Base-by-base conservation (phyloP, 805 yeast genomes). In the Brettanomyces sp. region DNA sequence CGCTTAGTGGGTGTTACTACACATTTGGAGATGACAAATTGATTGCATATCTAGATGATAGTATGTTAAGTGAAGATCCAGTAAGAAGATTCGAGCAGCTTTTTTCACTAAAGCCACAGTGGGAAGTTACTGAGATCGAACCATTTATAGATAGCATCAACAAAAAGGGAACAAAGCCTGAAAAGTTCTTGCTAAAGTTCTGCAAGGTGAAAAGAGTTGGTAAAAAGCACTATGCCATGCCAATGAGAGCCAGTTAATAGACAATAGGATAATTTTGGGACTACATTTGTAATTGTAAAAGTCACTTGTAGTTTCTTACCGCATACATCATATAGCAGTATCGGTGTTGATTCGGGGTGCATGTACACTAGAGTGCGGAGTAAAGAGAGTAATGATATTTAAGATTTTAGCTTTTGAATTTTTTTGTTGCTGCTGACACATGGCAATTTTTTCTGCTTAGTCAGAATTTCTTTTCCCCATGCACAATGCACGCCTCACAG, bases 111-210 rank as follows among this genome's bases (percentile, higher is more conserved):
- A 85, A 83, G 57, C 52, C 70, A 0, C 64, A 66, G 7, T 85
- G 93, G 93, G 72, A 66, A 0, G 47, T 82, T n/a, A 66, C 67
- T 0, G 89, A 83, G 25, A 67, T 85, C 3, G 67, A 62, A 39
- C 90, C 93, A 7, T 82, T 77, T 54, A 62, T 88, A 11, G 73
- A 70, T 14, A 83, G 80, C 37, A 59, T 84, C 32, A 79, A 82
- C 56, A 63, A 63, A 2, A 74, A 74, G 46, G 73, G 72, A 8
- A 46, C 75, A 32, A 81, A 77, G 59, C 62, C 72, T 14, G 88
- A 82, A 30, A 72, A 66, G 43, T 79, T 80, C 51, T 65, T 80
- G 32, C 67, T 80, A 73, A 83, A 82, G 57, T 79, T 65, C 57
- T 86, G 88, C 1, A 69, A 74, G 43, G 74, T 77, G 52, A 70